A percentile compares a stretch with the other conserved stretches of the same genome.
These are phyloP conservation scores for Candida hispaniensis DNA, from an alignment of 805 yeast species.

Conservation along the genomic window DNA sequence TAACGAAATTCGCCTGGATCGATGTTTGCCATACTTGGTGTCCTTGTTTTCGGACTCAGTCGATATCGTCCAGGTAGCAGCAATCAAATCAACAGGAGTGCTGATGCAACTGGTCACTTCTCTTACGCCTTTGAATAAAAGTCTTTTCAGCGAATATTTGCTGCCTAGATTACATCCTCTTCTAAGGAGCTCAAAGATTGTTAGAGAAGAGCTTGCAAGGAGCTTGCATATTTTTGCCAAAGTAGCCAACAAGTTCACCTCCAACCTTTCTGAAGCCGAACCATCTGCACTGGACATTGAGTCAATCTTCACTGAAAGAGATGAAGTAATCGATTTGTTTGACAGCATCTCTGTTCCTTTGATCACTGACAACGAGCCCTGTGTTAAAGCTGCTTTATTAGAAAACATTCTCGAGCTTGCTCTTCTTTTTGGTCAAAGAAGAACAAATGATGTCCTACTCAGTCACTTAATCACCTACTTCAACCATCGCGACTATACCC, in stretches of 20 bases:
- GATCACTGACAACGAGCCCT: conserved; percentile 56
- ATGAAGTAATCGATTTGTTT: conserved; percentile 35
- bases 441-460: conserved; percentile 75
- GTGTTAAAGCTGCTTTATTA: conserved; percentile 61
- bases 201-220: conserved; percentile 58
- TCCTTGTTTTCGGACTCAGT: conserved; percentile 60
- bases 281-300: conserved; percentile 27
- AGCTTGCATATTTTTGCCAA: conserved; percentile 65
- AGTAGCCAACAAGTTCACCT: conserved; percentile 43
- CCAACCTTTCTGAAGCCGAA: neutral
- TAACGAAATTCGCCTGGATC: conserved; percentile 77
- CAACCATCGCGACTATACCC: conserved; percentile 60
- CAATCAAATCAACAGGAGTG: conserved; percentile 57
- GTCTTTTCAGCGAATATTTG: conserved; percentile 71
- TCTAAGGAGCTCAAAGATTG: conserved; percentile 34
- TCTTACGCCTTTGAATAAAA: conserved; percentile 63
- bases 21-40: conserved; percentile 72
- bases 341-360: conserved; percentile 55
- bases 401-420: conserved; percentile 67
- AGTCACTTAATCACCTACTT: conserved; percentile 87
- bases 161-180: conserved; percentile 54
- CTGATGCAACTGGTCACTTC: conserved; percentile 51
- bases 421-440: conserved; percentile 72
- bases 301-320: conserved; percentile 32
- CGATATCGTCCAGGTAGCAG: conserved; percentile 53